Conservation (phyloP, 805 yeast species). For the Zygosaccharomyces siamensis region DNA sequence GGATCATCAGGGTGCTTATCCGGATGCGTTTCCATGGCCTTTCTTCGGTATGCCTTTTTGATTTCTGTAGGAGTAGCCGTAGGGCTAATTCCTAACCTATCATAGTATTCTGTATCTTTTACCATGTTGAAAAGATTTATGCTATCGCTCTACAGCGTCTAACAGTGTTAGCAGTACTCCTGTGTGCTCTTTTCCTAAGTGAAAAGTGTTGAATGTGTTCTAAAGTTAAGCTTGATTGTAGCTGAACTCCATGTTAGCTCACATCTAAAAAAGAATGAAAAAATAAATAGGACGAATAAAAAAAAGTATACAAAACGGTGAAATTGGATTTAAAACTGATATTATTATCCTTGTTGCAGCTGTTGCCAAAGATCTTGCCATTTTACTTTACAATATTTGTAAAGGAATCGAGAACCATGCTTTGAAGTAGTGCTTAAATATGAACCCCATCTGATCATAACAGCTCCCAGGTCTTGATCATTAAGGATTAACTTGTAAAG, state of each 20-base stretch:
- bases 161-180: neutral
- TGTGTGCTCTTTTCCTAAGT: neutral
- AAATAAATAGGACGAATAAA: no score
- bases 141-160: neutral
- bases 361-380: constrained; percentile 1
- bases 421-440: constrained; percentile 10
- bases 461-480: constrained; percentile 9
- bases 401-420: constrained; percentile 2
- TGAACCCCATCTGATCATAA: constrained; percentile 12
- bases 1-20: constrained; percentile 96
- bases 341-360: neutral
- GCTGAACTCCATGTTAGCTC: no score
- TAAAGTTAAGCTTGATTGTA: no score
- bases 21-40: constrained; percentile 87
- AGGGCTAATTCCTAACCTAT: constrained; percentile 60
- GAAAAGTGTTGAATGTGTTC: neutral
- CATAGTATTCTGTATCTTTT: constrained; percentile 84
- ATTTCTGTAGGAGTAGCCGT: constrained; percentile 76
- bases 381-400: constrained; percentile 1
- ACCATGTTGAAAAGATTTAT: constrained; percentile 48
- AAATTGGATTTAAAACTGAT: neutral
- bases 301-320: no score
- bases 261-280: no score
- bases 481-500: constrained; percentile 8
- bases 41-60: constrained; percentile 88